Base-by-base conservation (phyloP, 208 protist genomes). In the Leishmania mexicana region DNA sequence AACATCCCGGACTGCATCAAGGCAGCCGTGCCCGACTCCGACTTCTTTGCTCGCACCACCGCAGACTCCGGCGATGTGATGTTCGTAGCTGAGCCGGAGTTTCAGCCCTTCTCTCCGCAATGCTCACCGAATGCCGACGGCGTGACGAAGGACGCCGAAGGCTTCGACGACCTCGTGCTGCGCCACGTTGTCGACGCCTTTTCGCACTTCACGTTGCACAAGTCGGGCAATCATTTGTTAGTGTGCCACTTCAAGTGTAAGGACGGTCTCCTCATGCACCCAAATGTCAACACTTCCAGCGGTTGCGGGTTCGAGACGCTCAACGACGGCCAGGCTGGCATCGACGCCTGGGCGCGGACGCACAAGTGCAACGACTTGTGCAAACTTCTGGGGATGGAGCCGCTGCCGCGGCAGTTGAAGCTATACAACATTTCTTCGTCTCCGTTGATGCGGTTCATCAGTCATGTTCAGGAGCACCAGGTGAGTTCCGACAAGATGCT, bases 151-250 rank as follows among this genome's bases (percentile, higher is more conserved):
- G 80, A 90, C 82, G 38, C 72, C 15, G 75, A 85, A 71, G 75
- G 74, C 67, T 81, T 86, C 57, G 64, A 89, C n/a, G 81, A 80
- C 58, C 21, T 8, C 38, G 76, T 76, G 75, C 58, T 84, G 68
- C 76, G 81, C 76, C 76, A 85, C 13, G 88, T 91, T 49, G 88
- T 92, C 47, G 88, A 95, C 77, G 88, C 88, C 45, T 92, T 92
- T 81, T 90, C 88, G 54, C 88, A 92, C 79, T 92, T 92, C 76
- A 89, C 88, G n/a, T 60, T 85, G 45, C 64, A 76, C 64, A 73
- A 83, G 60, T 84, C 86, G 0, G 79, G 76, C 38, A 79, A 84
- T 31, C 73, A 83, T 49, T 65, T 88, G 35, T 62, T 92, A 0
- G 80, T 90, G 13, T 85, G 78, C 82, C 65, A 86, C 51, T 76